Base-by-base conservation (phyloP, 2,329 filamentous ascomycete genomes). In the Ceratocystis eucalypticola region DNA sequence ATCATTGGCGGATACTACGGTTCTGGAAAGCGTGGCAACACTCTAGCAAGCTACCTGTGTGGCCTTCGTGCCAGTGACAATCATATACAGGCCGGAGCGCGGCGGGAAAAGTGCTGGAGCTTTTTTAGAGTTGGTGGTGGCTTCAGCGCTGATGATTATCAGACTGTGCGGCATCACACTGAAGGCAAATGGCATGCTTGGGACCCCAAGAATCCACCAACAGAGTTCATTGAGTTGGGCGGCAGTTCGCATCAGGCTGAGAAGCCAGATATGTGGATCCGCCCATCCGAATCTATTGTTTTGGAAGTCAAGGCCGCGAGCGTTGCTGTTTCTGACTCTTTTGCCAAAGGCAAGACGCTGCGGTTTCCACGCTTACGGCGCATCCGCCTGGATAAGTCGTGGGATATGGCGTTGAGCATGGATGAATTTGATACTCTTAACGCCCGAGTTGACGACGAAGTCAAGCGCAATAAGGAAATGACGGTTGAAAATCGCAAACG, bases 101-200 rank as follows among this genome's bases (percentile, higher is more conserved):
- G 85, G 69, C 82, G 85, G 0, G 87, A 89, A 75, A 91, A 90
- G 74, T 95, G 86, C 72, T 89, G 86, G 71, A 96, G 91, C n/a
- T 96, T 99, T 77, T 96, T 92, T 80, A 96, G 94, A 75, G 94
- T 99, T 17, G 94, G 94, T n/a, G 94, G 94, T 65, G 94, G 94
- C 0, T 92, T 97, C 74, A 86, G 84, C 15, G 87, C 85, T 0
- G 84, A 88, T 64, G 94, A 99, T 72, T 97, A 96, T 73, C 85
- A 88, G 0, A 84, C 88, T 67, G 87, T 99, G 59, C 81, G 85
- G 4, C 90, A 96, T 71, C 82, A 85, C 28, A 97, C 93, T 0
- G 89, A 96, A 67, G 91, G 89, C 4, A 96, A 96, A 74, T 99
- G 94, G 94, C 28, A 45, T 45, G 83, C 89, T 41, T 99, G 91